These are phyloP conservation scores for Diaporthe velutina DNA, from an alignment of 2,329 filamentous ascomycete species.

Conservation along the genomic window DNA sequence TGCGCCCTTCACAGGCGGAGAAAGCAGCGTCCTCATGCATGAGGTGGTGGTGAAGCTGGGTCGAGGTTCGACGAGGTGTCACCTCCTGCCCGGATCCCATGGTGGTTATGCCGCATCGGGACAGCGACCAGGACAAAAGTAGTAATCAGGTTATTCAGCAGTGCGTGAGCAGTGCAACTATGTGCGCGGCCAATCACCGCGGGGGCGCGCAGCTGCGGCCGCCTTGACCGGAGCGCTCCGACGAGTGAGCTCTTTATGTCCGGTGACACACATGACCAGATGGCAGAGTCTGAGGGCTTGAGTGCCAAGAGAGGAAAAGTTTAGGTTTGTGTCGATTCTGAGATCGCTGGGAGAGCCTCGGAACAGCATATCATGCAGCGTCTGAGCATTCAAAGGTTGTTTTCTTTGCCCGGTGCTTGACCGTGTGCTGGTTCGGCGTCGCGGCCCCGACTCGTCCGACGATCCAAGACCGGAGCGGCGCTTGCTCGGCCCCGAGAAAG, in stretches of 20 bases:
- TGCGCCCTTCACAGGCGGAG: slow-evolving; percentile 13
- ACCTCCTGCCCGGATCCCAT: slow-evolving; percentile 5
- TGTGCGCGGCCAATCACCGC: slow-evolving; percentile 27
- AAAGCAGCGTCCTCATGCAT: slow-evolving; percentile 9
- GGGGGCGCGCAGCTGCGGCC: slow-evolving; percentile 23
- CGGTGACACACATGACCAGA: slow-evolving; percentile 1
- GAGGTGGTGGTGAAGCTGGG: slow-evolving; percentile 27
- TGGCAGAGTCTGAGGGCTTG: background rate
- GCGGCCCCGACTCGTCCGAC: background rate
- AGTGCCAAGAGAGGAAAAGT: background rate
- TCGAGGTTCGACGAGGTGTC: slow-evolving; percentile 25
- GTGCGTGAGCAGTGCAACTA: slow-evolving; percentile 29
- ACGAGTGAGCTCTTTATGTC: background rate
- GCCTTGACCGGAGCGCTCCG: slow-evolving; percentile 5
- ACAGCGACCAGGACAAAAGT: slow-evolving; percentile 33
- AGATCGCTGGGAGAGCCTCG: background rate
- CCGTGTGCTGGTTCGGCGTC: background rate
- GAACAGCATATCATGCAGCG: background rate
- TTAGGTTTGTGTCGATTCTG: background rate
- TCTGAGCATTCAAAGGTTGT: background rate
- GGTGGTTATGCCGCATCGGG: slow-evolving; percentile 29
- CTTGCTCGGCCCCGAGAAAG: slow-evolving; percentile 1
- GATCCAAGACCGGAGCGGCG: background rate
- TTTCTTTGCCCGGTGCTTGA: background rate
- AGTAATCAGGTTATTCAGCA: slow-evolving; percentile 36